phyloP scores from a whole-genome alignment of 345 rosid species.

The Citrus maxima region DNA sequence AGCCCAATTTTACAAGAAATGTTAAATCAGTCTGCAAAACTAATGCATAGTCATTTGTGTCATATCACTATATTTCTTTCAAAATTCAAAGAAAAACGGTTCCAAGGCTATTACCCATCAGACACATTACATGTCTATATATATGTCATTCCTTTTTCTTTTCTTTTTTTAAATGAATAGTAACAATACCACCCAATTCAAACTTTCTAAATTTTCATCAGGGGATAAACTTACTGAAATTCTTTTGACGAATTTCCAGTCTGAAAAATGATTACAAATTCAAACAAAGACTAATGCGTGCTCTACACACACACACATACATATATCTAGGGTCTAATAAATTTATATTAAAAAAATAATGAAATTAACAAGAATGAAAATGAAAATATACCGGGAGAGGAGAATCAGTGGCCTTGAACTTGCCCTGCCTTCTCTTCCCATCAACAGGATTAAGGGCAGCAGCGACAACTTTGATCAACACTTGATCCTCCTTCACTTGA shows the following conservation, averaged over 20 bases:
- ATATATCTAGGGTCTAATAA: neutral
- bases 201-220: neutral
- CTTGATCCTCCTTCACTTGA: slow-evolving; percentile 76
- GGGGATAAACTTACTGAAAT: neutral
- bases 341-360: too few species aligned
- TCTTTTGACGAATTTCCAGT: neutral
- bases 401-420: slow-evolving; percentile 43
- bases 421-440: slow-evolving; percentile 79
- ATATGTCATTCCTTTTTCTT: too few species aligned
- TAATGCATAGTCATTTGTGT: neutral
- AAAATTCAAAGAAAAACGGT: neutral
- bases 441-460: slow-evolving; percentile 96
- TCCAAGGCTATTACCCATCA: neutral
- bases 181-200: neutral
- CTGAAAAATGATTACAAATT: neutral
- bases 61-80: neutral
- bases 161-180: neutral
- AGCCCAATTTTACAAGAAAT: too few species aligned
- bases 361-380: too few species aligned
- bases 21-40: neutral
- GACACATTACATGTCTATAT: neutral
- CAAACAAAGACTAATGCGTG: neutral
- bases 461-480: slow-evolving; percentile 75
- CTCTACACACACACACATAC: too few species aligned
- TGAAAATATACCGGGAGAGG: neutral